Base-by-base conservation (phyloP, 2,329 filamentous ascomycete species). In the Cadophora luteo-olivacea region DNA sequence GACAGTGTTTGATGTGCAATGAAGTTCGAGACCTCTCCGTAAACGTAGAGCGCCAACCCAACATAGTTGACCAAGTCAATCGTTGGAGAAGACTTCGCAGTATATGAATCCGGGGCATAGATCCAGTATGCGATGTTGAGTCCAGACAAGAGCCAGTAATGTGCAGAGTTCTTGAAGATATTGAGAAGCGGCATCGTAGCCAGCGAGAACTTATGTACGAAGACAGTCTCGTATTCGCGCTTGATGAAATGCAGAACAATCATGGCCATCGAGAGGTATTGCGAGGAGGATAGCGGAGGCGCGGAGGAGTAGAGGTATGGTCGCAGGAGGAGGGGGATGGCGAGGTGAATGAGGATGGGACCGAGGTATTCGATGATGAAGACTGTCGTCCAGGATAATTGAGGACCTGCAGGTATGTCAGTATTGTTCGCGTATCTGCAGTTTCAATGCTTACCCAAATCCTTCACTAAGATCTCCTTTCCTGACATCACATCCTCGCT, bases 331-430 rank as follows among this genome's bases (percentile, higher is more conserved):
- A 87, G 89, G 79, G 94, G 83, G 79, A 91, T 84, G 75, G 92
- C 84, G 55, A 88, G 87, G 83, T 97, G 94, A 82, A 98, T 92
- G 76, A 97, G 82, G 76, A 98, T 87, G 6, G 96, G 96, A 4
- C 96, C 96, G 73, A 96, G 82, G 81, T 99, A 99, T 82, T 99
- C 96, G 83, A 97, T 90, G 71, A 97, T 83, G 84, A 95, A 99
- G 80, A 98, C 95, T 69, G 93, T 96, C 72, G 89, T 90, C 96
- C 96, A 99, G 71, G 89, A 89, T 66, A 97, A 91, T 81, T 99
- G 96, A 61, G 90, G 88, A 19, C 96, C 94, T 97, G 68, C 45
- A 12, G 9, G 29, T 61, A 14, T 45, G 70, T 80, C 71, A 79
- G 73, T 8, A 64, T 57, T 12, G 32, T 48, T 19, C 4, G 2